Evolutionary conservation across 1,284 basidiomycete species (phyloP).

Genomic region (Ceratobasidium sp.): DNA sequence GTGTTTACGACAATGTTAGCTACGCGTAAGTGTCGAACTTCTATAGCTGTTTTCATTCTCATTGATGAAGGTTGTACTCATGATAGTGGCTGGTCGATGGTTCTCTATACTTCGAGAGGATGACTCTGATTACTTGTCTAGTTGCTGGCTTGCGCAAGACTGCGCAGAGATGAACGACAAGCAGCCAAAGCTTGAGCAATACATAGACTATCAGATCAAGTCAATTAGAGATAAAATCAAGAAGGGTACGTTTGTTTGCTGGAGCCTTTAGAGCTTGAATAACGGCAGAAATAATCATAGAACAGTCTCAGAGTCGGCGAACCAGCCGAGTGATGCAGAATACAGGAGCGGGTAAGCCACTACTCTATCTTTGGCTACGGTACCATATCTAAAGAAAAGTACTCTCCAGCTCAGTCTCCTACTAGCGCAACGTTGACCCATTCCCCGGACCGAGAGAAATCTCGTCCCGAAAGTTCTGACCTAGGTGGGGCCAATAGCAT

Average conservation of each 20-base stretch:
- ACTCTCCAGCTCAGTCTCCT: no score
- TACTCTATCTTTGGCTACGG: no score
- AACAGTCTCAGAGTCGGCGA: no score
- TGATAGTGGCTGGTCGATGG: constrained; percentile 26
- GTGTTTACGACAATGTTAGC: constrained; percentile 28
- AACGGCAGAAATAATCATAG: not conserved
- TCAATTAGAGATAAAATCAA: not conserved
- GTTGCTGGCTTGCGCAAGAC: constrained; percentile 37
- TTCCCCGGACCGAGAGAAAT: no score
- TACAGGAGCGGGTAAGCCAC: no score
- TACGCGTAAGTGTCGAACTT: not conserved
- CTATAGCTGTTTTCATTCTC: not conserved
- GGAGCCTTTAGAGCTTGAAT: not conserved
- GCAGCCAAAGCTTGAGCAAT: not conserved
- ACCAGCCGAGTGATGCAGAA: no score
- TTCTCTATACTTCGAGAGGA: constrained; percentile 36
- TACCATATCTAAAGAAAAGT: no score
- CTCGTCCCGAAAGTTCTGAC: no score
- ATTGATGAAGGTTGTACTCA: no score
- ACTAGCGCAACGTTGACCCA: no score
- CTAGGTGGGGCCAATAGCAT: no score
- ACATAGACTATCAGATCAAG: constrained; percentile 16
- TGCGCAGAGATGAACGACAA: not conserved
- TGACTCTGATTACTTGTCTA: constrained; percentile 29
- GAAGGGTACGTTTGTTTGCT: not conserved